Evolutionary conservation across 768 basidiomycete genomes (phyloP), one percentile per base, ranked within the genome.

Genomic region (Tylopilus vinaceipallidus): DNA sequence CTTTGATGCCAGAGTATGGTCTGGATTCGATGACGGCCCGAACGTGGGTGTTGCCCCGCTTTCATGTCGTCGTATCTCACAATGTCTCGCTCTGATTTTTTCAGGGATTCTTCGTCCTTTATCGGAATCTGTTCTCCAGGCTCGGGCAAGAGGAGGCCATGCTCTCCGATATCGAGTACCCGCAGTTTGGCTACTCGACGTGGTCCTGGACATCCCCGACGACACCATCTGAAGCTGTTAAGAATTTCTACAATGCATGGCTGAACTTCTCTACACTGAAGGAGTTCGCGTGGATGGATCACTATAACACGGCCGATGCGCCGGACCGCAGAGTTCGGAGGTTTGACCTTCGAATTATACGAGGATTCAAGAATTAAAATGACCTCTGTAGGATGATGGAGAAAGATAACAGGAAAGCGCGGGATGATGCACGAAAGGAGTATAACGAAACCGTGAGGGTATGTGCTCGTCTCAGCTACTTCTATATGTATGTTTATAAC

Each of bases 401-500:
- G 64, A 91, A 85, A 59, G 97, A 98, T 56, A 98, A 99, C 69
- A 91, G 89, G 69, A 94, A 94, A 63, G 82, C 83, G 3, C 79
- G 94, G 13, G 92, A 97, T 24, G 88, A 92, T 33, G 87, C 88
- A 6, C 79, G 88, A 33, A 81, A 81, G 62, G 95, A 98, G 52
- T 98, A 95, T 68, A 98, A 93, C 61, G 95, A 98, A 34, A 86
- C 86, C 5, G 77, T 99, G 24, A 75, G 88, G 62, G 95, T 95
- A 57, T 49, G 85, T 68, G 4, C 4, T n/a, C 16, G 27, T 44
- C 29, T 19, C n/a, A 26, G 19, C 4, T 12, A 32, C 32, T 42
- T 42, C 11, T 16, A 35, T 19, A n/a, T n/a, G 14, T 9, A 17
- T 16, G 45, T 32, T 23, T 29, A 12, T 32, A n/a, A 55, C 30